A percentile compares a stretch with the other conserved stretches of the same genome.
Evolutionary conservation across 257 asterid genomes (phyloP).

Genomic region (Scutellaria baicalensis): DNA sequence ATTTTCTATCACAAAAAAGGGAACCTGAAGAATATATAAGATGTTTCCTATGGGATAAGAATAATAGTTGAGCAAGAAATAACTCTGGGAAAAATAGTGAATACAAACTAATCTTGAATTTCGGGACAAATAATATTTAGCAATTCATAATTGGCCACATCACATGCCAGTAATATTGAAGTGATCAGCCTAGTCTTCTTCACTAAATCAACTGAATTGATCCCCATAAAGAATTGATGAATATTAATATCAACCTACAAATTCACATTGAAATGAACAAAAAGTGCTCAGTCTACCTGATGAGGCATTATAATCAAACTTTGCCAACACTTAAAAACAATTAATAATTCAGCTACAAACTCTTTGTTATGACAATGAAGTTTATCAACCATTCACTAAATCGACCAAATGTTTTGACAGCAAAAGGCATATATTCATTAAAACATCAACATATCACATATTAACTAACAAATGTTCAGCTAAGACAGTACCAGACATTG

Average conservation of each 20-base stretch:
- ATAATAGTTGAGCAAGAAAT: neutral
- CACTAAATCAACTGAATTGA: neutral
- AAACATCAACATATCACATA: too few species aligned
- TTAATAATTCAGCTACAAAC: neutral
- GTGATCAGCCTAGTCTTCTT: neutral
- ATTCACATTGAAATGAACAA: neutral
- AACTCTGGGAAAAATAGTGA: neutral
- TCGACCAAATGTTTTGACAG: neutral
- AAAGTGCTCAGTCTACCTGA: neutral
- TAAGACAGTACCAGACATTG: too few species aligned
- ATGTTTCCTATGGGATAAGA: neutral
- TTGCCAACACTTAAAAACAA: neutral
- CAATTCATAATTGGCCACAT: neutral
- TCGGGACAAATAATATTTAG: neutral
- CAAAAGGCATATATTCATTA: too few species aligned
- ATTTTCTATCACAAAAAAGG: neutral
- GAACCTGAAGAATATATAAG: neutral
- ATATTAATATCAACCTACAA: slow-evolving; percentile 46
- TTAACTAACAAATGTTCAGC: too few species aligned
- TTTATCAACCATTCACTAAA: neutral
- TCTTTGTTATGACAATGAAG: neutral
- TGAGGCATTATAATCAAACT: neutral
- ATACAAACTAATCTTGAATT: neutral
- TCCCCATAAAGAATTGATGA: slow-evolving; percentile 24
- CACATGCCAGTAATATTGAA: neutral